These are phyloP conservation scores for Polytrichum formosum DNA, from an alignment of 225 moss, liverwort and hornwort genomes.

Conservation along the genomic window DNA sequence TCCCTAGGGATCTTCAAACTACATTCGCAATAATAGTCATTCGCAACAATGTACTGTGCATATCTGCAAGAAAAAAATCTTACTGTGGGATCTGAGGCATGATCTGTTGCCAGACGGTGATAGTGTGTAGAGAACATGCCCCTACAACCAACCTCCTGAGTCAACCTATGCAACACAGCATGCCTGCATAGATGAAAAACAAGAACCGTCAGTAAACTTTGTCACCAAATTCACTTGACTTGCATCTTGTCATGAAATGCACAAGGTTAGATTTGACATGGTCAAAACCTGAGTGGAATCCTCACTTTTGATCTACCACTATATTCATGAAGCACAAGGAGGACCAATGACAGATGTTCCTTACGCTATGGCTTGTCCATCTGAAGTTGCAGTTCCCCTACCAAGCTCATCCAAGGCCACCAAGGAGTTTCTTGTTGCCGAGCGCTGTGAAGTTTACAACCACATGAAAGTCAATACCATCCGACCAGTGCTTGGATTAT, in stretches of 20 bases:
- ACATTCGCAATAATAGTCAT: not conserved
- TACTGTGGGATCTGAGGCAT: slow-evolving; percentile 63
- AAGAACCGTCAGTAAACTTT: too few species aligned
- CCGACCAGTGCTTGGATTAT: not conserved
- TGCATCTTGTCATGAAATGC: too few species aligned
- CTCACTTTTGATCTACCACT: too few species aligned
- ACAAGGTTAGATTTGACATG: too few species aligned
- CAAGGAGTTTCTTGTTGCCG: slow-evolving; percentile 80
- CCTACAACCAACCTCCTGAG: slow-evolving; percentile 75
- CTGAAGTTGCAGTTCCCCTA: slow-evolving; percentile 96
- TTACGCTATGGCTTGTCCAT: slow-evolving; percentile 99
- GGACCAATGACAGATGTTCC: slow-evolving; percentile 4
- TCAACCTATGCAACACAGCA: slow-evolving; percentile 72
- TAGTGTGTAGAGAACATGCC: slow-evolving; percentile 98
- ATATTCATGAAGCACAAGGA: too few species aligned
- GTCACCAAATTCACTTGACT: too few species aligned
- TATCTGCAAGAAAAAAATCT: slow-evolving; percentile 3
- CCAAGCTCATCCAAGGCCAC: slow-evolving; percentile 98
- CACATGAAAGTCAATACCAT: not conserved
- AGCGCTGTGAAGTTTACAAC: slow-evolving; percentile 58
- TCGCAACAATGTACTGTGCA: too few species aligned
- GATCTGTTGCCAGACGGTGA: slow-evolving; percentile 86
- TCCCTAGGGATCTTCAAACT: not conserved
- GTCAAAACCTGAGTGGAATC: too few species aligned
- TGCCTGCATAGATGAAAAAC: slow-evolving; percentile 45